phyloP scores from a whole-genome alignment of 2,329 filamentous ascomycete species.

The Thelonectria rubi region DNA sequence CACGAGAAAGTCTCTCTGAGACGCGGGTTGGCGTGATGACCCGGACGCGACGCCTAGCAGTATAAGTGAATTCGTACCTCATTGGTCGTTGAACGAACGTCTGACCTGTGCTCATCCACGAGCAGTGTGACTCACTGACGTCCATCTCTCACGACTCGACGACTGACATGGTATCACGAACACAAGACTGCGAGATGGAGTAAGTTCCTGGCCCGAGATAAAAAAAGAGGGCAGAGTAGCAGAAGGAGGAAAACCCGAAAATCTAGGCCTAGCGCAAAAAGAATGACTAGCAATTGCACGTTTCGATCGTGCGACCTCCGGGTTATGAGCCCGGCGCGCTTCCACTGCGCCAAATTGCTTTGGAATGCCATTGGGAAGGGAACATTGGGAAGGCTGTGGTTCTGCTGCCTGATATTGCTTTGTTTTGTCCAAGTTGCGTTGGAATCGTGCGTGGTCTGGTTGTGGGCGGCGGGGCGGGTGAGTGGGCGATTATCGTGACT shows the following conservation, averaged over 20 bases:
- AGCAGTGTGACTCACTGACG: constrained; percentile 5
- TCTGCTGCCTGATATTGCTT: neutral
- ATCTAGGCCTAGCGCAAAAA: neutral
- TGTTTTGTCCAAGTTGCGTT: neutral
- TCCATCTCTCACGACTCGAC: neutral
- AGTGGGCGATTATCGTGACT: neutral
- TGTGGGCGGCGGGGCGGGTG: neutral
- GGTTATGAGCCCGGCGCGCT: constrained; percentile 27
- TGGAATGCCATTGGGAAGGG: neutral
- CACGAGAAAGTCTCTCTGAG: too few relatives aligned
- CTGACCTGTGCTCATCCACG: neutral
- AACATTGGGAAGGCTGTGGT: neutral
- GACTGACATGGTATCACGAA: too few relatives aligned
- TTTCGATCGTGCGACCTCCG: constrained; percentile 28
- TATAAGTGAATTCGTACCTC: neutral
- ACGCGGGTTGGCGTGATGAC: too few relatives aligned
- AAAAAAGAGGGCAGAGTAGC: neutral
- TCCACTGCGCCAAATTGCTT: constrained; percentile 25
- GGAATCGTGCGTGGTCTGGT: neutral
- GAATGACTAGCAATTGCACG: constrained; percentile 18
- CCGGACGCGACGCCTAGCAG: neutral
- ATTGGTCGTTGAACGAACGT: neutral
- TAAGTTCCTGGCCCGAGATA: too few relatives aligned
- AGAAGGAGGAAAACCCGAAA: neutral
- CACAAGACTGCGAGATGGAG: too few relatives aligned